phyloP scores from a whole-genome alignment of 164 flowering plant species.

The Cinnamomum micranthum region DNA sequence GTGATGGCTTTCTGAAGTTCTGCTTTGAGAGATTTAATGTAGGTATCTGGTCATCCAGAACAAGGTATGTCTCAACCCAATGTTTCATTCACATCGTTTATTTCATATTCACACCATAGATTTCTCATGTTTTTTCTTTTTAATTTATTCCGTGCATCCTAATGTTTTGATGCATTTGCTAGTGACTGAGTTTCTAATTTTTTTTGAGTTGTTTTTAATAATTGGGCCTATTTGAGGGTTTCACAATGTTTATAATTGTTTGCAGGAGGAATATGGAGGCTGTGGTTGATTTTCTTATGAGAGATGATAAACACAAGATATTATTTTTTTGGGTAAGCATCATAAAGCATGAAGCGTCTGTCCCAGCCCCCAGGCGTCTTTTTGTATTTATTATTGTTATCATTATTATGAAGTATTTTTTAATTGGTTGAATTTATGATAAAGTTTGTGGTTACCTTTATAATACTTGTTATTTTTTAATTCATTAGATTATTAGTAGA shows the following conservation, averaged over 20 bases:
- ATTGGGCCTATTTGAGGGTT: background rate
- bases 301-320: constrained; percentile 56
- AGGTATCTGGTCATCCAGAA: constrained; percentile 88
- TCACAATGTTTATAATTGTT: constrained; percentile 2
- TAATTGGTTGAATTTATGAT: too few species aligned
- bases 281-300: constrained; percentile 60
- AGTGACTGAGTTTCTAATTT: background rate
- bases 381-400: background rate
- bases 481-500: too few species aligned
- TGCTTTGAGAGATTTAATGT: constrained; percentile 83
- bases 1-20: constrained; percentile 66
- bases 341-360: background rate
- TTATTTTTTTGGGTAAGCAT: constrained; percentile 81
- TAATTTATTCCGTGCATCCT: background rate
- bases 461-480: background rate
- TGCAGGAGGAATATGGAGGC: constrained; percentile 61
- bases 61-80: constrained; percentile 33
- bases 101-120: background rate
- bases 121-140: background rate
- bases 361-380: too few species aligned
- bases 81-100: background rate
- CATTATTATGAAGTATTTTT: too few species aligned
- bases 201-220: background rate
- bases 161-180: background rate
- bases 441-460: background rate